Conservation (phyloP, 345 rosid species). For the Pelargonium nanum region DNA sequence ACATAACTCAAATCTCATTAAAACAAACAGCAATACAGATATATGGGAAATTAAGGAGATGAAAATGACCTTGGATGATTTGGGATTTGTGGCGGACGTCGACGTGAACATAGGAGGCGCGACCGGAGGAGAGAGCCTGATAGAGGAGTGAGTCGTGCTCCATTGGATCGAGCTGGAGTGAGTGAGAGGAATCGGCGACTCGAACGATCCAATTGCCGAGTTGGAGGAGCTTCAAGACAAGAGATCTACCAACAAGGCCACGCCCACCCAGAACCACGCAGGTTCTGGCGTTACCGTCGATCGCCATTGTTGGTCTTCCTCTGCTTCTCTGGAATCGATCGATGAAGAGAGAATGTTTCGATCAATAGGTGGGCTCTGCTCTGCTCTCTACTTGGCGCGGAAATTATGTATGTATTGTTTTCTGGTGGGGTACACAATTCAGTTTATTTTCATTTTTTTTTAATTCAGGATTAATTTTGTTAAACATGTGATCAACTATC, state of each 20-base stretch:
- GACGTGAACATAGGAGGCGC: conserved; percentile 52
- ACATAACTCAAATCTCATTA: too few species aligned
- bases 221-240: conserved; percentile 49
- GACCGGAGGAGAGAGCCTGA: conserved; percentile 53
- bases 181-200: conserved; percentile 57
- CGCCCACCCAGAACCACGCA: conserved; percentile 85
- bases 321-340: conserved; percentile 1
- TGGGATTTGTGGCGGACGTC: conserved; percentile 55
- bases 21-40: too few species aligned
- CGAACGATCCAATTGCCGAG: conserved; percentile 72
- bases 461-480: too few species aligned
- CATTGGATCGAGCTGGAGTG: conserved; percentile 36
- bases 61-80: conserved; percentile 38
- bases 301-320: not conserved
- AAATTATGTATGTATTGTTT: too few species aligned
- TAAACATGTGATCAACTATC: too few species aligned
- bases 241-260: conserved; percentile 71
- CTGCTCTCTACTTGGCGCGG: not conserved
- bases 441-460: too few species aligned
- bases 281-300: conserved; percentile 24
- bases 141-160: conserved; percentile 45
- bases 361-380: not conserved
- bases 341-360: not conserved
- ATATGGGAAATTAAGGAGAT: too few species aligned
- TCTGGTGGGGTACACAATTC: too few species aligned